phyloP scores from a whole-genome alignment of 2,329 filamentous ascomycete species.

The Akanthomyces dipterigenus region DNA sequence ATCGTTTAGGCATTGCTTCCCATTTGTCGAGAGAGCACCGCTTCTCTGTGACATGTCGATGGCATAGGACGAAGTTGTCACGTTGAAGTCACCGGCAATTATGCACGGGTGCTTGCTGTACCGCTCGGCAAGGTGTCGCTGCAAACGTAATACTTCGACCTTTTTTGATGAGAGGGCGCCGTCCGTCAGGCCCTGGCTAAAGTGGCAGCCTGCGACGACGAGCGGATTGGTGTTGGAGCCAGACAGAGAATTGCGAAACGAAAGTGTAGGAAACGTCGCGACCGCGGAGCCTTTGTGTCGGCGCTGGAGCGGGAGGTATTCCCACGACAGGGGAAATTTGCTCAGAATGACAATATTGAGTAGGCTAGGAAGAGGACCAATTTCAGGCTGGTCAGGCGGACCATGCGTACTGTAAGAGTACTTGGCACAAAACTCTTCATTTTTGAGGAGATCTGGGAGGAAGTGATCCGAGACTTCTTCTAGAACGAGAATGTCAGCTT shows the following conservation, averaged over 20 bases:
- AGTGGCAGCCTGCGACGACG: slow-evolving; percentile 51
- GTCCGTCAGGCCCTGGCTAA: slow-evolving; percentile 55
- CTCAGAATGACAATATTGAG: slow-evolving; percentile 57
- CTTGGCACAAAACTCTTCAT: slow-evolving; percentile 35
- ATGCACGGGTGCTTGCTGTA: slow-evolving; percentile 44
- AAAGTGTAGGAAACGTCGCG: slow-evolving; percentile 30
- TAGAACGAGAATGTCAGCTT: slow-evolving; percentile 44
- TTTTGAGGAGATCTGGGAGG: slow-evolving; percentile 45
- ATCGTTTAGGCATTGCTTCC: slow-evolving; percentile 33
- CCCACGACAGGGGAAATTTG: slow-evolving; percentile 48
- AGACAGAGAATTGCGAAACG: slow-evolving; percentile 28
- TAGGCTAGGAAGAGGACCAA: slow-evolving; percentile 51
- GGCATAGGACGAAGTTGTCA: slow-evolving; percentile 51
- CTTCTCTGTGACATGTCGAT: slow-evolving; percentile 45
- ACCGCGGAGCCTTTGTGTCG: slow-evolving; percentile 54
- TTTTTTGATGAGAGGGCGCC: slow-evolving; percentile 50
- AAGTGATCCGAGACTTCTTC: slow-evolving; percentile 62
- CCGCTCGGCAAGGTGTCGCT: slow-evolving; percentile 35
- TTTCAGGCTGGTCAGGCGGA: slow-evolving; percentile 43
- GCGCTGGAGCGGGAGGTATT: slow-evolving; percentile 43
- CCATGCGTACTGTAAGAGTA: slow-evolving; percentile 54
- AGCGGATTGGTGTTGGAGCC: slow-evolving; percentile 26
- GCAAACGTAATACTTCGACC: slow-evolving; percentile 45
- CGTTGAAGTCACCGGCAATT: slow-evolving; percentile 58
- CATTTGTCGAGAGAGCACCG: slow-evolving; percentile 46